Conservation (phyloP, 1,139 yeast species). For the Yamadazyma sp. region DNA sequence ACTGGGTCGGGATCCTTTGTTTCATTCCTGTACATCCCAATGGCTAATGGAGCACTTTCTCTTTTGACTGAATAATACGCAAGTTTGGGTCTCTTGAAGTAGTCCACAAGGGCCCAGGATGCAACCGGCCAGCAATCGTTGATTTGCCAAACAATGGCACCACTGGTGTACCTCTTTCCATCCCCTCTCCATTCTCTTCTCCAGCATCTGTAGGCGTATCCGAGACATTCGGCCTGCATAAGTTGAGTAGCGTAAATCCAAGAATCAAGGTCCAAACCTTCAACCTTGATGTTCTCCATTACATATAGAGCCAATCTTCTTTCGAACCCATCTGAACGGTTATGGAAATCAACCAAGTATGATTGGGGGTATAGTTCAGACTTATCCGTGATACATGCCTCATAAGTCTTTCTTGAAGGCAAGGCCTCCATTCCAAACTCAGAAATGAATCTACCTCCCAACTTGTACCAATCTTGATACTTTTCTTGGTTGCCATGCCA, state of each 20-base stretch:
- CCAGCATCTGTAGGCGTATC: conserved; percentile 47
- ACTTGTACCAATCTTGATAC: conserved; percentile 41
- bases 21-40: conserved; percentile 36
- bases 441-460: conserved; percentile 44
- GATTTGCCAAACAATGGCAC: conserved; percentile 51
- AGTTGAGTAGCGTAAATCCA: conserved; percentile 52
- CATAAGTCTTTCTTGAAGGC: conserved; percentile 30
- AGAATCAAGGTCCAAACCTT: conserved; percentile 29
- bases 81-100: conserved; percentile 38
- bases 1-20: conserved; percentile 17
- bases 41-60: conserved; percentile 33
- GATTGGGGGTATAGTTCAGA: conserved; percentile 38
- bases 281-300: conserved; percentile 38
- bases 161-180: conserved; percentile 34
- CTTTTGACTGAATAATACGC: conserved; percentile 48
- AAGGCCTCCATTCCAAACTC: conserved; percentile 51
- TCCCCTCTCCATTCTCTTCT: conserved; percentile 44
- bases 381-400: conserved; percentile 29
- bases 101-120: conserved; percentile 48
- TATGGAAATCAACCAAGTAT: conserved; percentile 37
- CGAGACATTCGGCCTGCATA: conserved; percentile 51
- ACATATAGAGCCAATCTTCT: conserved; percentile 45
- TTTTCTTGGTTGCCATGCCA: conserved; percentile 49
- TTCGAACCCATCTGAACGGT: conserved; percentile 46
- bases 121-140: conserved; percentile 55